Evolutionary conservation across 441 rosid genomes (phyloP), one percentile per base, ranked within the genome.

Genomic region (Biscutella laevigata): DNA sequence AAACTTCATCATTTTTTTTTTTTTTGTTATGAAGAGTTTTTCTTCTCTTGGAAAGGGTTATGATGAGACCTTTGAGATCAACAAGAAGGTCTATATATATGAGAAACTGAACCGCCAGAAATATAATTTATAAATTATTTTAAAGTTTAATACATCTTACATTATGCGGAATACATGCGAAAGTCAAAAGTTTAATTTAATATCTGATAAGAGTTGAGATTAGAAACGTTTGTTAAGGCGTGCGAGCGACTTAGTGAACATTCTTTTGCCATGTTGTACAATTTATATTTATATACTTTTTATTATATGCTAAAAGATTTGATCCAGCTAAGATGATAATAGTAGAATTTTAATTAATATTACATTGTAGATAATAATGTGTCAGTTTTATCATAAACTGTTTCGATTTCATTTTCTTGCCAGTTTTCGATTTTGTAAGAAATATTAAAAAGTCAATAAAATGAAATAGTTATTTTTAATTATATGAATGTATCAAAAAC

Each of bases 211-310:
- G n/a, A 59, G 27, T 17, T 30, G 30, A 37, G 26, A 20, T 44
- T 38, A 17, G 30, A 59, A 38, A 8, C 42, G 29, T 52, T 51
- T 8, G 37, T 14, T 34, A 19, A 53, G 66, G 33, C 61, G 61
- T 66, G 71, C 57, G 27, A 59, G 57, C 66, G 47, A 66, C 71
- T 58, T 24, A 4, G 52, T 66, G 4, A 51, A 38, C 61, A 53
- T 50, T 27, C 49, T 47, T 10, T 32, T 19, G 57, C 54, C 53
- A 57, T 65, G 53, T 50, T 50, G 41, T 50, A 11, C 34, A 9
- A 13, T 43, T 25, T 20, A 38, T 47, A 39, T 36, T 24, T 12
- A 17, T 34, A 21, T 11, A 26, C n/a, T 27, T 1, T 41, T 17
- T 29, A 45, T 9, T n/a, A 40, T 14, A 27, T 16, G 53, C 28